Conservation (phyloP, 2,329 filamentous ascomycete genomes). For the Colletotrichum sp. region DNA sequence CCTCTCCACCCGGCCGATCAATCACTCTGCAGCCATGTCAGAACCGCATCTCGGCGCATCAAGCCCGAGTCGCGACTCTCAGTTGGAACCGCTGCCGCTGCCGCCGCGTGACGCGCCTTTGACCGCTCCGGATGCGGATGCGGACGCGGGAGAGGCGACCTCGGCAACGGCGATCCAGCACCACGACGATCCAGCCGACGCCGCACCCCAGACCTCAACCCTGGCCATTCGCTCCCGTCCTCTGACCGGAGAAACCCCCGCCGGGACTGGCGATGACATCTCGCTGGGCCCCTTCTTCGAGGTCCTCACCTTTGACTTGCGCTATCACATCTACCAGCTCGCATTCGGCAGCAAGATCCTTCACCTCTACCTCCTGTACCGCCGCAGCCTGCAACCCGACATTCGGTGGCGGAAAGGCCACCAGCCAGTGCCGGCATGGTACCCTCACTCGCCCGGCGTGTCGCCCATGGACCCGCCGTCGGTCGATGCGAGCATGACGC, state of each 20-base stretch:
- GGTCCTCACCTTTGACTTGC: slow-evolving; percentile 15
- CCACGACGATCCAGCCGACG: background rate
- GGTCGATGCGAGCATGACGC: slow-evolving; percentile 5
- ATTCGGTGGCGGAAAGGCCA: slow-evolving; percentile 20
- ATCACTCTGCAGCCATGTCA: background rate
- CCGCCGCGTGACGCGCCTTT: slow-evolving; percentile 7
- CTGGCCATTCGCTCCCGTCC: background rate
- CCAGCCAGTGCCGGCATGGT: slow-evolving; percentile 17
- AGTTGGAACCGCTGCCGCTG: background rate
- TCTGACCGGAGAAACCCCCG: background rate
- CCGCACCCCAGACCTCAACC: background rate
- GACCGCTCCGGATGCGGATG: slow-evolving; percentile 13
- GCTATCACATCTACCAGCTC: slow-evolving; percentile 20
- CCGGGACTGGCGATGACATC: background rate
- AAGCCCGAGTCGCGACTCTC: background rate
- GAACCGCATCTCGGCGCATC: background rate
- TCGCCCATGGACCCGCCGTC: slow-evolving; percentile 18
- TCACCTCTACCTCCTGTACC: slow-evolving; percentile 20
- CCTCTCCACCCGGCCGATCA: background rate
- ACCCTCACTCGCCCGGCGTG: slow-evolving; percentile 18
- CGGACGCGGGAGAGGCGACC: slow-evolving; percentile 6
- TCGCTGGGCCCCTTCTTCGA: slow-evolving; percentile 14
- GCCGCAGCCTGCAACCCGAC: slow-evolving; percentile 15
- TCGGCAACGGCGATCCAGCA: background rate
- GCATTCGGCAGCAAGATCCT: slow-evolving; percentile 17